Percentiles rank a stretch among this genome's conserved stretches.
Evolutionary conservation across 441 rosid genomes (phyloP).

Genomic region (Bocquillonia castaneifolia): DNA sequence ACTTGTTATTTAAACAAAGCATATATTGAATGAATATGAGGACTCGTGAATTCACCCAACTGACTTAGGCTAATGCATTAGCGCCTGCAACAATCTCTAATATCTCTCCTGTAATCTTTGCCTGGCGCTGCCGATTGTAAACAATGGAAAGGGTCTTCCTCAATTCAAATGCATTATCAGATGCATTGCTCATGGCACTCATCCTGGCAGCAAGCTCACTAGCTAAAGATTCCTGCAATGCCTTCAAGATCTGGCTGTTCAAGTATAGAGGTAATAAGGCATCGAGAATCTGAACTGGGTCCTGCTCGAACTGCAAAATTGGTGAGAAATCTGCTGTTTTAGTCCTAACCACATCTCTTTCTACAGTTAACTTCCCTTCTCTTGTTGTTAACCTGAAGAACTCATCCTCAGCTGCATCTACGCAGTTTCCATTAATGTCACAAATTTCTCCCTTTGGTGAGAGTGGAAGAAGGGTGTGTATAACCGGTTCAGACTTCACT

Average conservation of each 20-base stretch:
- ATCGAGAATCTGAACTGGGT: slow-evolving; percentile 95
- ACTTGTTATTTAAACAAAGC: slow-evolving; percentile 26
- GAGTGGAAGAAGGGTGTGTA: slow-evolving; percentile 79
- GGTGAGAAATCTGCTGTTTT: slow-evolving; percentile 49
- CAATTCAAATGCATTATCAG: slow-evolving; percentile 75
- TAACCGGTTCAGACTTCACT: slow-evolving; percentile 85
- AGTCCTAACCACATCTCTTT: slow-evolving; percentile 61
- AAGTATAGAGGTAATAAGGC: slow-evolving; percentile 83
- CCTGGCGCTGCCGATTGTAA: slow-evolving; percentile 86
- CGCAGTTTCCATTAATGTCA: slow-evolving; percentile 73
- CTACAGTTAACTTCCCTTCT: slow-evolving; percentile 80
- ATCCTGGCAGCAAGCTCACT: slow-evolving; percentile 92
- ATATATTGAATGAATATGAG: slow-evolving; percentile 27
- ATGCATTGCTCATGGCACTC: slow-evolving; percentile 93
- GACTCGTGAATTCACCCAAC: slow-evolving; percentile 23
- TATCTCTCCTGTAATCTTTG: slow-evolving; percentile 92
- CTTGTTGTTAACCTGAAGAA: slow-evolving; percentile 77
- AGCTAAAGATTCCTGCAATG: slow-evolving; percentile 87
- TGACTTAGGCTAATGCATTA: slow-evolving; percentile 42
- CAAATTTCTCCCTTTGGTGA: slow-evolving; percentile 86
- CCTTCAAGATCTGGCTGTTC: slow-evolving; percentile 89
- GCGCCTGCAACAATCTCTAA: slow-evolving; percentile 96
- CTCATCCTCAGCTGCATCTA: slow-evolving; percentile 92
- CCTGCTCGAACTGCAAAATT: slow-evolving; percentile 87
- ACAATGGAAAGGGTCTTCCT: slow-evolving; percentile 52